These are phyloP conservation scores for Poa annua DNA, from an alignment of 176 grass and related monocot species.

Conservation along the genomic window DNA sequence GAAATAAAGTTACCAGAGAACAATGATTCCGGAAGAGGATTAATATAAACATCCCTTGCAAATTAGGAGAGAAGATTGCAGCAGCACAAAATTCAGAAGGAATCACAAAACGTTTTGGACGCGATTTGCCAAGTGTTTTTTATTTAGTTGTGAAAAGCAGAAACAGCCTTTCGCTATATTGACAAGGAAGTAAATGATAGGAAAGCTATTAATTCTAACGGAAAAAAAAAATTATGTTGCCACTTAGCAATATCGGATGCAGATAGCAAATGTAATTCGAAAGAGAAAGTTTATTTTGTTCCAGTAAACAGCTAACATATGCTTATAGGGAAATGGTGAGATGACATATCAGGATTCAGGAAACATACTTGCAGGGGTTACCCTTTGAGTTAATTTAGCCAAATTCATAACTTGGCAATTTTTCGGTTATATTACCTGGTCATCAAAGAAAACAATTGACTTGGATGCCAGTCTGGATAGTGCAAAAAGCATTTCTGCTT, in stretches of 20 bases:
- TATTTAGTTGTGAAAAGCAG: conserved; percentile 17
- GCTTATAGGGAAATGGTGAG: conserved; percentile 11
- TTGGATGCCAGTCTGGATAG: conserved; percentile 71
- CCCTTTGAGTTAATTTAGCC: background rate
- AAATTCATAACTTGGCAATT: background rate
- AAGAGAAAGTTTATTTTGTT: background rate
- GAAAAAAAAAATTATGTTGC: background rate
- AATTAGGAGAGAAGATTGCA: conserved; percentile 11
- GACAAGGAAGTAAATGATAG: background rate
- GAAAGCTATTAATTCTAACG: background rate
- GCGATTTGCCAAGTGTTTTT: background rate
- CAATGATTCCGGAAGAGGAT: background rate
- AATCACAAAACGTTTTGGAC: background rate
- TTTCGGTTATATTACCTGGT: conserved; percentile 54
- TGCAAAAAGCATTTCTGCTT: conserved; percentile 68
- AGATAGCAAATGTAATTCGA: background rate
- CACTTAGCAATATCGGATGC: background rate
- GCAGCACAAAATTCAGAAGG: background rate
- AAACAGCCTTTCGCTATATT: conserved; percentile 22
- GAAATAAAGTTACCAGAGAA: conserved; percentile 37
- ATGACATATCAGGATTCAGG: conserved; percentile 28
- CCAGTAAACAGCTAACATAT: background rate
- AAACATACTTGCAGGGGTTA: conserved; percentile 45
- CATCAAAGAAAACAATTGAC: conserved; percentile 56
- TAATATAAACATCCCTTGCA: conserved; percentile 12